Percentiles rank a stretch among this genome's conserved stretches.
Evolutionary conservation across 148 eudicot genomes (phyloP).

Genomic region (Gaultheria prostrata): DNA sequence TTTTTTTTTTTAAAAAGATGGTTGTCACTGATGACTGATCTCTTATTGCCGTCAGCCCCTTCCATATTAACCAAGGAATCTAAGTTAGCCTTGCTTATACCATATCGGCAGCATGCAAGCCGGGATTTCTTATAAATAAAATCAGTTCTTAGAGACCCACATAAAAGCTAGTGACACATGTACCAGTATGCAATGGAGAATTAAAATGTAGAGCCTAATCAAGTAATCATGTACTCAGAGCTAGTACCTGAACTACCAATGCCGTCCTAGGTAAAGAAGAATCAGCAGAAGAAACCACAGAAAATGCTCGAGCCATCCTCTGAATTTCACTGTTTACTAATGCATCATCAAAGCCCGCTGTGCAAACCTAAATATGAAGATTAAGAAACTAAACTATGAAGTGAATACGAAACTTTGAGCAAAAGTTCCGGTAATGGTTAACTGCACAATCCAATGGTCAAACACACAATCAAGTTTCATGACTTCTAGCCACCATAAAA

Average conservation of each 20-base stretch:
- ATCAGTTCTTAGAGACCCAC: not conserved
- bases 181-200: not conserved
- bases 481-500: not conserved
- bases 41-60: not conserved
- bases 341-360: slow-evolving; percentile 54
- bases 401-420: slow-evolving; percentile 2
- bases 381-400: slow-evolving; percentile 7
- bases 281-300: slow-evolving; percentile 45
- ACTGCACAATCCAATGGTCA: slow-evolving; percentile 7
- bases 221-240: slow-evolving; percentile 5
- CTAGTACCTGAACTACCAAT: slow-evolving; percentile 70
- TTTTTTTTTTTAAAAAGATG: not conserved
- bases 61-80: not conserved
- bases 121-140: not conserved
- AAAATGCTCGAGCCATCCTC: slow-evolving; percentile 58
- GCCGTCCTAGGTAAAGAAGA: slow-evolving; percentile 68
- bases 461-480: not conserved
- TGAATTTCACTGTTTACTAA: slow-evolving; percentile 51
- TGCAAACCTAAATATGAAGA: slow-evolving; percentile 53
- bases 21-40: not conserved
- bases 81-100: not conserved
- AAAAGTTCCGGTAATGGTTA: not conserved
- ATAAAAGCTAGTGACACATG: not conserved
- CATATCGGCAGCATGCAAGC: not conserved
- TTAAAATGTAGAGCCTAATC: not conserved